These are phyloP conservation scores for Phlyctochytrium planicorne DNA, from an alignment of 192 early-diverging fungal species.

Conservation along the genomic window DNA sequence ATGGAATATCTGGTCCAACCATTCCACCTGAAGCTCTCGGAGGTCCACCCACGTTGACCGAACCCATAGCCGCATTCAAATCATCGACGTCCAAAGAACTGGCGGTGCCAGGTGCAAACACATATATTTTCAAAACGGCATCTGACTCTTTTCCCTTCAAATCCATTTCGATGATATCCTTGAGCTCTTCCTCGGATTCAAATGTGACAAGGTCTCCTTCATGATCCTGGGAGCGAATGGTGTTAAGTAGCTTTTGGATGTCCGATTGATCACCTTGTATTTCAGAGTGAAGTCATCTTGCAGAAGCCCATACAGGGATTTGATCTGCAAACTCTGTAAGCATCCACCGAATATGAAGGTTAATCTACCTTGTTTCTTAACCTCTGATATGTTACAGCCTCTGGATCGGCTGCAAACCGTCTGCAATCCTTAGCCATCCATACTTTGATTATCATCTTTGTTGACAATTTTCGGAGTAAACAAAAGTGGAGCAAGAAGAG, in stretches of 20 bases:
- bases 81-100: too few relatives aligned
- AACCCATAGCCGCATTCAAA: too few relatives aligned
- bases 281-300: background rate
- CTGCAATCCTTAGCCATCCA: background rate
- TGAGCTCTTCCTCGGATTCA: background rate
- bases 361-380: background rate
- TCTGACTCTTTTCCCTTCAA: background rate
- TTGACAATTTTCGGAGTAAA: too few relatives aligned
- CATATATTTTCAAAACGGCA: background rate
- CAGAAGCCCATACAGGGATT: background rate
- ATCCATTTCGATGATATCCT: background rate
- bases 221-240: background rate
- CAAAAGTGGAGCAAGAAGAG: too few relatives aligned
- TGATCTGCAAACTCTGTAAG: background rate
- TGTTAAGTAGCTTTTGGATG: too few relatives aligned
- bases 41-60: too few relatives aligned
- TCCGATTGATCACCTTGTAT: constrained; percentile 1
- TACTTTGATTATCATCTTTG: background rate
- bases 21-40: too few relatives aligned
- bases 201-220: background rate
- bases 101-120: too few relatives aligned
- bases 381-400: background rate
- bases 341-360: background rate
- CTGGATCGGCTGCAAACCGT: background rate
- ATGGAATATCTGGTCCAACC: too few relatives aligned